A percentile compares a stretch with the other conserved stretches of the same genome.
These are phyloP conservation scores for Torulaspora maleeae DNA, from an alignment of 805 yeast species.

Conservation along the genomic window DNA sequence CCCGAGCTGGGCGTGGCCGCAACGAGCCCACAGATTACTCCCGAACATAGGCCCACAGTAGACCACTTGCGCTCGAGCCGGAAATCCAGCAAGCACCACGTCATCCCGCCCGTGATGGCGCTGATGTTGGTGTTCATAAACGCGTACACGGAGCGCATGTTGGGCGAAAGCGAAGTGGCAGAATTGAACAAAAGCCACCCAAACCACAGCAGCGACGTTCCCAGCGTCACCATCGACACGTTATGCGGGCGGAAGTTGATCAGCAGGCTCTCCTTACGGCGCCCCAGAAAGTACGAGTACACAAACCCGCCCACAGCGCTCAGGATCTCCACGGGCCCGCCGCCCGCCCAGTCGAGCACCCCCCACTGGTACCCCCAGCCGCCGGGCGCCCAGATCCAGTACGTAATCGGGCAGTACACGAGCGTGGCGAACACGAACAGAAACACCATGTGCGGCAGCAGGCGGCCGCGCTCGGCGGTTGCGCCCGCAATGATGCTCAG, in stretches of 20 bases:
- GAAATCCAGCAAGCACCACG: conserved; percentile 90
- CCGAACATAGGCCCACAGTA: conserved; percentile 92
- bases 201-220: conserved; percentile 81
- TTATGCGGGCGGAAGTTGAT: conserved; percentile 93
- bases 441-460: conserved; percentile 78
- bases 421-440: conserved; percentile 83
- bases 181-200: conserved; percentile 98
- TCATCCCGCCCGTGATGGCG: conserved; percentile 84
- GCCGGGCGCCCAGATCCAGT: conserved; percentile 89
- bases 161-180: conserved; percentile 78
- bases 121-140: conserved; percentile 87
- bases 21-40: conserved; percentile 90
- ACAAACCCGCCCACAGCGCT: conserved; percentile 91
- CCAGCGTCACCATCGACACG: conserved; percentile 83
- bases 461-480: conserved; percentile 86
- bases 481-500: conserved; percentile 89
- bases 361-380: conserved; percentile 96
- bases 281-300: conserved; percentile 73
- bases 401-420: conserved; percentile 91
- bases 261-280: conserved; percentile 68
- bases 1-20: conserved; percentile 98
- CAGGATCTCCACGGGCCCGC: conserved; percentile 92
- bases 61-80: conserved; percentile 88
- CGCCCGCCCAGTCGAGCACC: conserved; percentile 94
- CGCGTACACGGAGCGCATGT: conserved; percentile 79